phyloP scores from a whole-genome alignment of 306 rosid species.

The Medicago ruthenica region DNA sequence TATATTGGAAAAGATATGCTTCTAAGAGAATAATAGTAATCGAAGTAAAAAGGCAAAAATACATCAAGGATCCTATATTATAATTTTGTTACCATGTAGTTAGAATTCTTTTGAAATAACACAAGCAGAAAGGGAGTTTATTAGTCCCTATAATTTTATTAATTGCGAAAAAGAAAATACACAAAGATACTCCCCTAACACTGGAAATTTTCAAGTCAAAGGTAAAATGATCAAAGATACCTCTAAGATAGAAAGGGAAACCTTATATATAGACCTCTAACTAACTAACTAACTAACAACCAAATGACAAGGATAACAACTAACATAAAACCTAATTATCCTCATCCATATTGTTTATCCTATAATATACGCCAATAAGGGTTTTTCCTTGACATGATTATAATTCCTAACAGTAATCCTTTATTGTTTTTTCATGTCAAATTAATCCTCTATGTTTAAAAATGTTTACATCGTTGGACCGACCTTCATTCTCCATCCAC shows the following conservation, averaged over 20 bases:
- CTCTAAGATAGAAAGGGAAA: neutral
- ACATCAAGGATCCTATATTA: slow-evolving; percentile 3
- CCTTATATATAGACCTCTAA: neutral
- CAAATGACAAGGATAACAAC: neutral
- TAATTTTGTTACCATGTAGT: neutral
- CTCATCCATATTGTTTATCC: neutral
- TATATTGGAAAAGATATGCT: slow-evolving; percentile 31
- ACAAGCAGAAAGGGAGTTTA: neutral
- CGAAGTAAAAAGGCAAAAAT: neutral
- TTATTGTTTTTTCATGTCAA: neutral
- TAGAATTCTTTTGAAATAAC: neutral
- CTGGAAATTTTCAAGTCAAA: neutral
- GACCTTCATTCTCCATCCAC: neutral
- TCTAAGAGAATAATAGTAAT: slow-evolving; percentile 7
- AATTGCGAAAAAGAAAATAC: neutral
- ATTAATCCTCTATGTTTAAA: neutral
- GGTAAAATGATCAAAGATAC: slow-evolving; percentile 6
- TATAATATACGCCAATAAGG: neutral
- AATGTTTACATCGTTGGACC: neutral
- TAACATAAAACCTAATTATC: neutral
- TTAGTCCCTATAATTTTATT: neutral
- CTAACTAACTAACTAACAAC: neutral
- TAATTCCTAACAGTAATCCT: neutral
- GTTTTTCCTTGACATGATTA: neutral
- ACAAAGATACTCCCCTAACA: neutral